Evolutionary conservation across 2,329 filamentous ascomycete genomes (phyloP), one percentile per base, ranked within the genome.

Genomic region (Neurospora sp.): DNA sequence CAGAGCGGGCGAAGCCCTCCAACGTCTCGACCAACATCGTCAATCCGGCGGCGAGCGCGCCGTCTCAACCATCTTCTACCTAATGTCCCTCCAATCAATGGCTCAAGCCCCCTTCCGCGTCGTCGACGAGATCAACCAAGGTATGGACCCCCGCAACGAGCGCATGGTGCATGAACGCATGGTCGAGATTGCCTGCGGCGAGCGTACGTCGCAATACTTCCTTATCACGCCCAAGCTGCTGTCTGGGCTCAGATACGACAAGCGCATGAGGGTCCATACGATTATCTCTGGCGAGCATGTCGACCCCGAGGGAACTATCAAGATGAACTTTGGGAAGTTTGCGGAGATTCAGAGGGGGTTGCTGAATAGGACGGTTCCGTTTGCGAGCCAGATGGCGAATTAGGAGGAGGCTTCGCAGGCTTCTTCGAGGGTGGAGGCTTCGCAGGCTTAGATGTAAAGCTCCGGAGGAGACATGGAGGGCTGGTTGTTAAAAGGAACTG

Each of bases 91-190:
- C 36, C 96, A 99, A 80, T 92, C 92, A 67, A 89, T 99, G 76
- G 95, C 96, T 17, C 91, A 93, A 76, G 93, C 94, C 3, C 96
- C 96, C 1, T 99, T 99, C 87, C 93, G 96, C 68, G 95, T 99
- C 67, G 96, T 99, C 71, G 96, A 99, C 81, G 96, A 99, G 82
- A 99, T 99, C 85, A 99, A 99, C 78, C 96, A 99, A 82, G 96
- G 96, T 74, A 99, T 99, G 96, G 96, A 99, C 79, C 96, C 95
- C 62, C 90, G 96, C 76, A 99, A 99, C 81, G 96, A 99, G 81
- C 92, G 96, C 75, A 96, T 97, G 88, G 94, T 99, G 17, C 96
- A 99, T 81, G 93, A 95, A 78, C 92, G 96, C 73, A 96, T 99
- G 91, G 96, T 99, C 8, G 93, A 97, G 77, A 97, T 99, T 77